A percentile compares a stretch with the other conserved stretches of the same genome.
phyloP scores from a whole-genome alignment of 148 eudicot species.

The Persicaria tinctoria region DNA sequence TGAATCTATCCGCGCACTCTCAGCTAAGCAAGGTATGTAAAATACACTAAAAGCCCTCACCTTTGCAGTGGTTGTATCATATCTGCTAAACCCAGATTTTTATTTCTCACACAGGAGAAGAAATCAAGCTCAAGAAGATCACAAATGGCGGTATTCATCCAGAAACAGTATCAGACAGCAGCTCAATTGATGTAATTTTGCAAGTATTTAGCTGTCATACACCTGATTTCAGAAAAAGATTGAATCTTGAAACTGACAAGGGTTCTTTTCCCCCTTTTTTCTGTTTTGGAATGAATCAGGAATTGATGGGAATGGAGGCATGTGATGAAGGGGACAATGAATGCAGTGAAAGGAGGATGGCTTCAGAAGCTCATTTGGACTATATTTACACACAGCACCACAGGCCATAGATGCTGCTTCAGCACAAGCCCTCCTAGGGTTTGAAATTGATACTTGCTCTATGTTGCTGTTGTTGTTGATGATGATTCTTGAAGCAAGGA shows the following conservation, averaged over 20 bases:
- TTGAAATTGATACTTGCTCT: too few relatives aligned
- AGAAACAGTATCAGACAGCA: conserved; percentile 13
- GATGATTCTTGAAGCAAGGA: not conserved
- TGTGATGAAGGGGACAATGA: conserved; percentile 39
- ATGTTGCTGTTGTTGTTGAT: not conserved
- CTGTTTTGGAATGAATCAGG: conserved; percentile 10
- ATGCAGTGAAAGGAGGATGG: conserved; percentile 35
- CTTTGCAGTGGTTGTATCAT: not conserved
- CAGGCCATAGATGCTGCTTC: conserved; percentile 18
- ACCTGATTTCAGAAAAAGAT: not conserved
- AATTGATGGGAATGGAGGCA: conserved; percentile 34
- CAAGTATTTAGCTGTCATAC: not conserved
- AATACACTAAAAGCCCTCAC: not conserved
- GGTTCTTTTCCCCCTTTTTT: not conserved
- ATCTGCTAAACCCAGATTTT: not conserved
- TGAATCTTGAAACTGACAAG: too few relatives aligned
- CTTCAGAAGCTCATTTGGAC: conserved; percentile 45
- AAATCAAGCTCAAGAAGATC: conserved; percentile 19
- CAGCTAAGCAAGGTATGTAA: conserved; percentile 13
- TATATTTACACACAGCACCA: conserved; percentile 51
- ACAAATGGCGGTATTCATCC: conserved; percentile 1
- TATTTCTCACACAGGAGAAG: conserved; percentile 10
- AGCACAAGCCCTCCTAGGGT: not conserved
- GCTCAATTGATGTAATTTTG: conserved; percentile 25
- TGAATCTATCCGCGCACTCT: conserved; percentile 17